These are phyloP conservation scores for Schizosaccharomyces versatilis DNA, from an alignment of 1,139 yeast species.

Conservation along the genomic window DNA sequence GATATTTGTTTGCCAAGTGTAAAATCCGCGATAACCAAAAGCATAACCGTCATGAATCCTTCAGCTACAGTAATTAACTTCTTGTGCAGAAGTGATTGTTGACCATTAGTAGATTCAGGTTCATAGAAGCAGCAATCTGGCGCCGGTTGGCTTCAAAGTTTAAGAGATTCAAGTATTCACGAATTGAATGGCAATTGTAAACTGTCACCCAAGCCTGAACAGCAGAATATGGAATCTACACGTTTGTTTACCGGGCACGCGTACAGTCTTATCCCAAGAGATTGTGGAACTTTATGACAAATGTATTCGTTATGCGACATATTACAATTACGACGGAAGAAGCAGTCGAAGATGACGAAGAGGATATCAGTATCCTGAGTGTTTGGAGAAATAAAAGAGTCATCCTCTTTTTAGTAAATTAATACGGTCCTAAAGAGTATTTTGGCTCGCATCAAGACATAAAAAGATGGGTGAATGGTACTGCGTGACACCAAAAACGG, in stretches of 20 bases:
- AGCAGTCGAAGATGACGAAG: slow-evolving; percentile 8
- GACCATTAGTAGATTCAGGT: slow-evolving; percentile 22
- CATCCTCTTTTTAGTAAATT: slow-evolving; percentile 22
- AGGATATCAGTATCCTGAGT: slow-evolving; percentile 4
- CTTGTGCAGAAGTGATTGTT: slow-evolving; percentile 21
- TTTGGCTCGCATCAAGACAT: slow-evolving; percentile 28
- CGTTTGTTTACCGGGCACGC: slow-evolving; percentile 24
- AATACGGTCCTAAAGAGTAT: slow-evolving; percentile 26
- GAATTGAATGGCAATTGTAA: slow-evolving; percentile 18
- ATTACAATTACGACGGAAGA: slow-evolving; percentile 11
- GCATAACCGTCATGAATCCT: slow-evolving; percentile 24
- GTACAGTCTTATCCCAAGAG: slow-evolving; percentile 28
- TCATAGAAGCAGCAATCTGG: slow-evolving; percentile 25
- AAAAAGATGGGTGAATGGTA: slow-evolving; percentile 27
- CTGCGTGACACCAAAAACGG: slow-evolving; percentile 21
- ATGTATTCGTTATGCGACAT: slow-evolving; percentile 20
- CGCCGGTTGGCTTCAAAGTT: slow-evolving; percentile 29
- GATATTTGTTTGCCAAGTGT: slow-evolving; percentile 17
- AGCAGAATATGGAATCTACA: slow-evolving; percentile 26
- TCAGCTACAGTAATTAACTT: slow-evolving; percentile 21
- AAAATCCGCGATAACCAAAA: slow-evolving; percentile 17
- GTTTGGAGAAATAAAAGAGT: slow-evolving; percentile 19
- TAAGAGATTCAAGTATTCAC: slow-evolving; percentile 24
- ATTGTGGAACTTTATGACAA: slow-evolving; percentile 21
- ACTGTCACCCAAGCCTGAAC: slow-evolving; percentile 21